Percentiles rank a stretch among this genome's conserved stretches.
These are phyloP conservation scores for Iberis amara DNA, from an alignment of 441 rosid genomes.

Conservation along the genomic window DNA sequence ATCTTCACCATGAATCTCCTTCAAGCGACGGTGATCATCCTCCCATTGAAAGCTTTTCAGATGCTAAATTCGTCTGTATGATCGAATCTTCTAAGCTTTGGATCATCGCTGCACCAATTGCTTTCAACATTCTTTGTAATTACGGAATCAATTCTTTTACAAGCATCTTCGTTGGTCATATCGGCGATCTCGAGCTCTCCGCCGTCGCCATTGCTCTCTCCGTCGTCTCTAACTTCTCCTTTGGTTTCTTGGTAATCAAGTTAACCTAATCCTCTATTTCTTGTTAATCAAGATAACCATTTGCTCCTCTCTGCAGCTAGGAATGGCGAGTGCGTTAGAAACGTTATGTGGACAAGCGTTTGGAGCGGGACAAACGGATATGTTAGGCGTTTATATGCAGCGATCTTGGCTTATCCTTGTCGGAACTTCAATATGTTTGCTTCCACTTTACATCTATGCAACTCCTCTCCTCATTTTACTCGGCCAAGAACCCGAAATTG, in stretches of 20 bases:
- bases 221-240: constrained; percentile 76
- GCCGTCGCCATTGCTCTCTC: constrained; percentile 73
- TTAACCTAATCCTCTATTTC: not conserved
- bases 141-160: constrained; percentile 83
- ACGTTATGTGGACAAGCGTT: constrained; percentile 81
- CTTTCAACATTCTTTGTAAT: constrained; percentile 72
- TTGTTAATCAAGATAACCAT: no score
- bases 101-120: constrained; percentile 80
- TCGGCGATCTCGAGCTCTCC: constrained; percentile 79
- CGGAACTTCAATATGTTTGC: constrained; percentile 45
- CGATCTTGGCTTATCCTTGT: constrained; percentile 71
- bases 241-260: constrained; percentile 66
- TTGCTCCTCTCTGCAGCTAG: constrained; percentile 38
- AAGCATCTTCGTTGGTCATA: constrained; percentile 76
- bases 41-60: constrained; percentile 34
- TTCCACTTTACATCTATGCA: constrained; percentile 66
- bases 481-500: constrained; percentile 54
- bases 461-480: constrained; percentile 62
- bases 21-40: constrained; percentile 45
- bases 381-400: constrained; percentile 83
- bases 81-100: constrained; percentile 59
- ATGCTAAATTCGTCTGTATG: constrained; percentile 42
- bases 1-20: constrained; percentile 46
- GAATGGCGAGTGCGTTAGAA: constrained; percentile 89
- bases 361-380: constrained; percentile 60